These are phyloP conservation scores for Orobanche coerulescens DNA, from an alignment of 257 asterid genomes.

Conservation along the genomic window DNA sequence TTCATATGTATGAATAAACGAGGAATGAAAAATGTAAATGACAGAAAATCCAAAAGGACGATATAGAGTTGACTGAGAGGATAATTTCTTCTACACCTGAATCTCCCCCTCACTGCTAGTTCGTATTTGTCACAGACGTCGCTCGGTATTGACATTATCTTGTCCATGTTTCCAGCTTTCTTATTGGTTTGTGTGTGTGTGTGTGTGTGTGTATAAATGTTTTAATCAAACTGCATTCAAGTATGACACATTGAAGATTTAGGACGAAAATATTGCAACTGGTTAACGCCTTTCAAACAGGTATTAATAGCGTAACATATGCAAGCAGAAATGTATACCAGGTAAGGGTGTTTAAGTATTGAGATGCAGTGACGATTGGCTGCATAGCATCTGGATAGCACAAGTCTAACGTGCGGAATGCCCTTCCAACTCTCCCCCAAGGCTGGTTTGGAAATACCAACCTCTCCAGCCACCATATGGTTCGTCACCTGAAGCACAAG, in stretches of 20 bases:
- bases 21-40: neutral
- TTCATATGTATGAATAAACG: neutral
- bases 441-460: slow-evolving; percentile 67
- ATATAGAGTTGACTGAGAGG: too few relatives aligned
- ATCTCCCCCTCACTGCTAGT: neutral
- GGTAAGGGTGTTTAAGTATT: slow-evolving; percentile 60
- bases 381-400: slow-evolving; percentile 38
- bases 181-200: too few relatives aligned
- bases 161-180: too few relatives aligned
- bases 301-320: neutral
- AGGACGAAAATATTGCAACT: neutral
- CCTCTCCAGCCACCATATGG: slow-evolving; percentile 85
- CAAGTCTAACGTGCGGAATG: slow-evolving; percentile 71
- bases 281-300: neutral
- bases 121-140: neutral
- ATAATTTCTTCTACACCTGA: neutral
- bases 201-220: too few relatives aligned
- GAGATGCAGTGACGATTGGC: slow-evolving; percentile 40
- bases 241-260: neutral
- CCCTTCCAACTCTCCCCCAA: slow-evolving; percentile 92
- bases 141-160: neutral
- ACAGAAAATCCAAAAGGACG: too few relatives aligned
- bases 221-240: neutral
- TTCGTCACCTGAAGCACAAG: slow-evolving; percentile 57
- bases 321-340: slow-evolving; percentile 35